Base-by-base conservation (phyloP, 768 basidiomycete genomes). In the Omphalotus guepiniiformis region DNA sequence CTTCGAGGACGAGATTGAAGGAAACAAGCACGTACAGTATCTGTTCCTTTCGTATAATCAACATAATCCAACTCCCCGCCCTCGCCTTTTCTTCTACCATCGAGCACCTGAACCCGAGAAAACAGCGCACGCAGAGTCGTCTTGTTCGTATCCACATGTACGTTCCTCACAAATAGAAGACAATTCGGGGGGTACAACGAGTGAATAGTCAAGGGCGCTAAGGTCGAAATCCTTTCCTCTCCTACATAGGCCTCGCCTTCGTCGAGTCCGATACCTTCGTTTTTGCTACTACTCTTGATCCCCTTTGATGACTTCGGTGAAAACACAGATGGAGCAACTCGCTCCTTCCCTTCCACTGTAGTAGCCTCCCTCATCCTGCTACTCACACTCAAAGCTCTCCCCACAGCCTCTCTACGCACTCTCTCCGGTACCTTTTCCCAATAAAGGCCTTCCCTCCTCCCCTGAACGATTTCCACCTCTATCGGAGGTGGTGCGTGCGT, bases 401-500 rank as follows among this genome's bases (percentile, higher is more conserved):
- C 70, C 32, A 87, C 76, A 0, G 88, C 87, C 53, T 79, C 74
- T 39, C 66, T 61, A 13, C 81, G 69, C 21, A 89, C 72, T 58
- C 85, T 88, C 57, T 83, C 80, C 0, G 89, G 89, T 0, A 91
- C 80, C 50, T 83, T 83, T 46, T 81, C 75, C 89, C 88, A 91
- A 55, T 91, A 91, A 29, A 91, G 45, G 48, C 75, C 78, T 54
- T 89, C 88, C 48, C 74, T 70, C 60, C 66, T 79, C 3, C 85
- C 88, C 3, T 63, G 57, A 0, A 91, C 79, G 13, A 81, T 36
- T 57, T 88, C 88, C 35, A 78, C 55, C 15, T 43, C 19, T 12
- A 88, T 70, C 0, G 63, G 38, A 42, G 56, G 12, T 63, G 3
- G 55, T 43, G 25, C 41, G 34, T 21, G 36, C 53, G 19, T 39